Percentiles rank a stretch among this genome's conserved stretches.
Evolutionary conservation across 2,329 filamentous ascomycete species (phyloP).

Genomic region (Dactylonectria macrodidyma): DNA sequence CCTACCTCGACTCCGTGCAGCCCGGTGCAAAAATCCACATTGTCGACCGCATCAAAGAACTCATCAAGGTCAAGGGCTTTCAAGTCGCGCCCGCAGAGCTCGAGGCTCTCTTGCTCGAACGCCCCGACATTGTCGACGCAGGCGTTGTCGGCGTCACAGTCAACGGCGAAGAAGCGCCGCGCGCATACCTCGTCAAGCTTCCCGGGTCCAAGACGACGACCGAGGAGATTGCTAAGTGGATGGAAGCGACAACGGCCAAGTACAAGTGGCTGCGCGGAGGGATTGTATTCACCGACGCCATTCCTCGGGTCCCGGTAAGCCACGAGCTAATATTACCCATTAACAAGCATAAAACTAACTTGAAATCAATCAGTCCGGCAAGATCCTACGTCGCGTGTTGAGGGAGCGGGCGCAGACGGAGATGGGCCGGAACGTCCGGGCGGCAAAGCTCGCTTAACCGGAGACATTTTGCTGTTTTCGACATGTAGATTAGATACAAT

Average conservation of each 20-base stretch:
- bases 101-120: constrained; percentile 79
- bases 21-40: constrained; percentile 67
- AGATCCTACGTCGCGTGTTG: constrained; percentile 77
- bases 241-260: constrained; percentile 74
- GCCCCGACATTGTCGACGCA: constrained; percentile 78
- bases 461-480: background rate
- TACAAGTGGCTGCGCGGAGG: constrained; percentile 76
- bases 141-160: constrained; percentile 68
- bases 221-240: constrained; percentile 65
- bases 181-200: constrained; percentile 71
- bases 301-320: constrained; percentile 76
- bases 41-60: constrained; percentile 79
- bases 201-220: constrained; percentile 59
- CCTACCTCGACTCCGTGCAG: constrained; percentile 73
- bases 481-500: background rate
- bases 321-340: accelerated
- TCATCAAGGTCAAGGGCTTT: constrained; percentile 76
- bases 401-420: constrained; percentile 80
- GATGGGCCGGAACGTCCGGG: constrained; percentile 41
- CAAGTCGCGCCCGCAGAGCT: constrained; percentile 86
- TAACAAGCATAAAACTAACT: background rate
- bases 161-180: constrained; percentile 69
- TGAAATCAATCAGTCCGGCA: constrained; percentile 62
- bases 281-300: constrained; percentile 72
- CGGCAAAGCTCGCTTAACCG: background rate